Evolutionary conservation across 371 early-diverging fungal genomes (phyloP).

Genomic region (Capillidium rhysosporum): DNA sequence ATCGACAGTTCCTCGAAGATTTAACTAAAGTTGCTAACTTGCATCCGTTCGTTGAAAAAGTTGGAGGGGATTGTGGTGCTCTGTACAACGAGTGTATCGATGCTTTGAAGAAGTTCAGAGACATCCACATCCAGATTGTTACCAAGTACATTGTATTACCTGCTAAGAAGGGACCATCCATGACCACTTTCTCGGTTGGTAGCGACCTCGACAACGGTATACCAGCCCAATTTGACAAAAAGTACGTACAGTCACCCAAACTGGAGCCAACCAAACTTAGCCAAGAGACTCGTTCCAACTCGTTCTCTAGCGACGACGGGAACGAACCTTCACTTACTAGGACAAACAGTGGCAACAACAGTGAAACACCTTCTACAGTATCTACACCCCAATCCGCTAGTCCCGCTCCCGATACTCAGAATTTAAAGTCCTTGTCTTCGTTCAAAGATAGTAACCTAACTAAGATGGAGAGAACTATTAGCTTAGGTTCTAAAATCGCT

Average conservation of each 20-base stretch:
- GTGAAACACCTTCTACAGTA: no score
- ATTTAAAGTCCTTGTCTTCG: no score
- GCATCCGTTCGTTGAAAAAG: constrained; percentile 21
- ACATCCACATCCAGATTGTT: constrained; percentile 80
- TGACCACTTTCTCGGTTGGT: constrained; percentile 12
- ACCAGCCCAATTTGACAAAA: constrained; percentile 10
- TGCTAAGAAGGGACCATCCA: constrained; percentile 50
- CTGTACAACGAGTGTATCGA: constrained; percentile 61
- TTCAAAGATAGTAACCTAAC: neutral
- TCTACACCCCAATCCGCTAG: no score
- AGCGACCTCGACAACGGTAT: constrained; percentile 12
- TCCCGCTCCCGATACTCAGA: no score
- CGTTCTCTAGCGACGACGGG: neutral
- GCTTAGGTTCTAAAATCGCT: constrained; percentile 18
- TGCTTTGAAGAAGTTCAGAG: constrained; percentile 66
- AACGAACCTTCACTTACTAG: neutral
- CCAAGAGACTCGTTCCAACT: neutral
- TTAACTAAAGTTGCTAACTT: constrained; percentile 39
- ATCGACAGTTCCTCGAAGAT: constrained; percentile 67
- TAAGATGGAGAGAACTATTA: neutral
- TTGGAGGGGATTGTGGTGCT: constrained; percentile 15
- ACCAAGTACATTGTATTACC: constrained; percentile 77
- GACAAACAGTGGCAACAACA: no score
- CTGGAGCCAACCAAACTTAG: neutral
- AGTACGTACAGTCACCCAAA: constrained; percentile 2